A percentile compares a stretch with the other conserved stretches of the same genome.
phyloP scores from a whole-genome alignment of 2,329 filamentous ascomycete genomes.

The Cladosporium sphaerospermum region DNA sequence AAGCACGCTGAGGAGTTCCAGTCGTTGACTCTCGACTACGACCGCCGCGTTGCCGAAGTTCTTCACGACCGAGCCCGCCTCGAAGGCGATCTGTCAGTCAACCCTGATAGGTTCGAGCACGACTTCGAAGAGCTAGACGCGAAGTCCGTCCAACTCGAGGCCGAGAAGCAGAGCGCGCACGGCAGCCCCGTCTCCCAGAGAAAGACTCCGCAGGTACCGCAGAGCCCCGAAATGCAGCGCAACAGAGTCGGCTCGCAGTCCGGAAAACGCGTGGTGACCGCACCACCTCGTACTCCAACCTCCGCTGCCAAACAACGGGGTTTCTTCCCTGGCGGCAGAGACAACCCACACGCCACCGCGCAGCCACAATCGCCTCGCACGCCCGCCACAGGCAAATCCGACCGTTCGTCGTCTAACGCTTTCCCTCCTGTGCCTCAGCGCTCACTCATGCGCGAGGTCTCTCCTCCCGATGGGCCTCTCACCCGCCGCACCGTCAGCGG shows the following conservation, averaged over 20 bases:
- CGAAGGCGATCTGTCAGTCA: slow-evolving; percentile 28
- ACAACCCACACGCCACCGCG: slow-evolving; percentile 18
- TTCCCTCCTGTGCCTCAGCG: slow-evolving; percentile 18
- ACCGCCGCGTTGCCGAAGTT: slow-evolving; percentile 26
- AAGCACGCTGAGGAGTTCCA: slow-evolving; percentile 31
- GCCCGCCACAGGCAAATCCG: slow-evolving; percentile 9
- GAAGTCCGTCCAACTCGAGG: slow-evolving; percentile 21
- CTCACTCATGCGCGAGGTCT: slow-evolving; percentile 19
- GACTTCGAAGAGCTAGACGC: slow-evolving; percentile 24
- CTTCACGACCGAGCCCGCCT: slow-evolving; percentile 24
- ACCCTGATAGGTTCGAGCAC: slow-evolving; percentile 29
- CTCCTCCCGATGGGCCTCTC: slow-evolving; percentile 18
- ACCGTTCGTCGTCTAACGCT: slow-evolving; percentile 6
- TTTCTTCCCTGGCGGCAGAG: slow-evolving; percentile 17
- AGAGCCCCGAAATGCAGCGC: background rate
- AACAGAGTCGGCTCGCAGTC: background rate
- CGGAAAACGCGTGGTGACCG: slow-evolving; percentile 5
- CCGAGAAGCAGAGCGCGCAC: slow-evolving; percentile 18
- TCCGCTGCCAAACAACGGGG: slow-evolving; percentile 19
- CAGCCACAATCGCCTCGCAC: slow-evolving; percentile 16
- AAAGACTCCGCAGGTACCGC: background rate
- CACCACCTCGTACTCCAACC: slow-evolving; percentile 19
- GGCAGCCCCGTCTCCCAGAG: slow-evolving; percentile 6
- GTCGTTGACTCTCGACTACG: slow-evolving; percentile 29
- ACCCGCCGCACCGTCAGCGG: slow-evolving; percentile 8